A percentile compares a stretch with the other conserved stretches of the same genome.
These are phyloP conservation scores for Ascocoryne sarcoides DNA, from an alignment of 2,329 filamentous ascomycete genomes.

Conservation along the genomic window DNA sequence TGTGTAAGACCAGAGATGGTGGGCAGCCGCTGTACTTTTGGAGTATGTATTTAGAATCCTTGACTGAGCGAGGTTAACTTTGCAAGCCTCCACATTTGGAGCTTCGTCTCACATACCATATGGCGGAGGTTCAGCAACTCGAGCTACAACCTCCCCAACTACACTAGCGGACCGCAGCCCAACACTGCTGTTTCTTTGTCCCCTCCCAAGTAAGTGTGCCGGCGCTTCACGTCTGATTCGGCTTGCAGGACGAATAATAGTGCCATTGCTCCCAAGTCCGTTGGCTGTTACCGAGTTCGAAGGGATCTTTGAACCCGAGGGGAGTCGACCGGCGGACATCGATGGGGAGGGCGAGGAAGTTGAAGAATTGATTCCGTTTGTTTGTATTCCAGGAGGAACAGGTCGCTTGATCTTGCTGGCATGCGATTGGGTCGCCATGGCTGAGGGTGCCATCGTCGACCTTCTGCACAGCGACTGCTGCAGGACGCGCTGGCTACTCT, in stretches of 20 bases:
- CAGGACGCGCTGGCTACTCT: no score
- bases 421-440: slow-evolving; percentile 21
- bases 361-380: slow-evolving; percentile 35
- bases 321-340: slow-evolving; percentile 45
- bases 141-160: slow-evolving; percentile 34
- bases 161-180: slow-evolving; percentile 42
- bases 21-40: slow-evolving; percentile 64
- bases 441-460: slow-evolving; percentile 25
- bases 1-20: slow-evolving; percentile 78
- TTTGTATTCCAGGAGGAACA: slow-evolving; percentile 48
- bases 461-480: no score
- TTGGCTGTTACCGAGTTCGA: slow-evolving; percentile 40
- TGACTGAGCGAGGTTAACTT: no score
- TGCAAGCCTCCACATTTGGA: no score
- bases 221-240: slow-evolving; percentile 50
- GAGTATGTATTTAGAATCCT: slow-evolving; percentile 70
- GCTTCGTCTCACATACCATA: slow-evolving; percentile 45
- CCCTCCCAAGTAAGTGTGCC: slow-evolving; percentile 36
- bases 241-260: slow-evolving; percentile 42
- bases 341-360: slow-evolving; percentile 43
- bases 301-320: slow-evolving; percentile 43
- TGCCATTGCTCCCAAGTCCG: slow-evolving; percentile 27
- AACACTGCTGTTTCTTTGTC: slow-evolving; percentile 40
- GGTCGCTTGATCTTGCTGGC: slow-evolving; percentile 58
- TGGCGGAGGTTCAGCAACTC: slow-evolving; percentile 39